Conservation (phyloP, 2,329 filamentous ascomycete species). For the Ilyonectria robusta region DNA sequence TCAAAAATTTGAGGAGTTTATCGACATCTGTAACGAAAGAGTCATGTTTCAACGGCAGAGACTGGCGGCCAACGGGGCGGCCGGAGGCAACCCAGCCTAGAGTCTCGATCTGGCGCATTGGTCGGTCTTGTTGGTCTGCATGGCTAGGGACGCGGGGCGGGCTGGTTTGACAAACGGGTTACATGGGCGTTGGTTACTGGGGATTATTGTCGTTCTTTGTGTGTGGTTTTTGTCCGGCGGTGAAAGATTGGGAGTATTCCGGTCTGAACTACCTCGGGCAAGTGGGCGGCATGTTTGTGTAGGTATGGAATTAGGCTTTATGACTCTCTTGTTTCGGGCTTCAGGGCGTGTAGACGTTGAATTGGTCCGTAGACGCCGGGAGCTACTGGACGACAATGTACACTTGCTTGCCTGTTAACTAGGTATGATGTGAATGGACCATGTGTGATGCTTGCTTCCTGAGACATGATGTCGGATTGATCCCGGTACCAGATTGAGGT, state of each 20-base stretch:
- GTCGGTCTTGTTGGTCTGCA: constrained; percentile 35
- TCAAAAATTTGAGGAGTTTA: constrained; percentile 77
- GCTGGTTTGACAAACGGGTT: constrained; percentile 32
- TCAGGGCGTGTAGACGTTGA: constrained; percentile 19
- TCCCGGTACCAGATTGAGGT: background rate
- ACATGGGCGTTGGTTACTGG: constrained; percentile 40
- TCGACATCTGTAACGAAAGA: constrained; percentile 77
- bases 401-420: constrained; percentile 19
- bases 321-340: constrained; percentile 31
- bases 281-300: constrained; percentile 40
- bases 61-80: constrained; percentile 54
- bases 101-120: constrained; percentile 33
- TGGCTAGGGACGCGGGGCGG: constrained; percentile 30
- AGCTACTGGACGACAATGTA: constrained; percentile 20
- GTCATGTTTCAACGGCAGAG: constrained; percentile 75
- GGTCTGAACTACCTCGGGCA: constrained; percentile 30
- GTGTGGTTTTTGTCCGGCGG: constrained; percentile 18
- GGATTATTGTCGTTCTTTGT: constrained; percentile 15
- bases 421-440: constrained; percentile 8
- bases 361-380: constrained; percentile 21
- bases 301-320: constrained; percentile 37
- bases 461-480: too few species aligned
- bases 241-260: constrained; percentile 33
- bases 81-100: constrained; percentile 47
- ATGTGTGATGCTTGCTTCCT: background rate